phyloP scores from a whole-genome alignment of 176 grass and related monocot species.

The Avena sativa region DNA sequence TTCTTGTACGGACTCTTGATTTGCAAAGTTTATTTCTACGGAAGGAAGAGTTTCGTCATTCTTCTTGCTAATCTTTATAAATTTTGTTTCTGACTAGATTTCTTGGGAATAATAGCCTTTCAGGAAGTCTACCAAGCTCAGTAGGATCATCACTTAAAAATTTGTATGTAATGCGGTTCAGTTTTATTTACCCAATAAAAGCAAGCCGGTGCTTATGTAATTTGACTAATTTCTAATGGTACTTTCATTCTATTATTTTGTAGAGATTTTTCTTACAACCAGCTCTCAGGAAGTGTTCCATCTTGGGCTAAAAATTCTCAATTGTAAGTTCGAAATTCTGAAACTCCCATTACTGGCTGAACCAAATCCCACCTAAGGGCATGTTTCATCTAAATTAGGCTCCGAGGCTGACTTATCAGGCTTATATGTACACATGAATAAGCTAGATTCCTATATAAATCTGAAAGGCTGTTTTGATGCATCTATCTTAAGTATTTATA shows the following conservation, averaged over 20 bases:
- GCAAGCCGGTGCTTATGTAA: neutral
- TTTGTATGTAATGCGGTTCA: conserved; percentile 56
- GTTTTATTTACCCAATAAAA: conserved; percentile 37
- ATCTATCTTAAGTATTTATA: neutral
- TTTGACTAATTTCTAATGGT: neutral
- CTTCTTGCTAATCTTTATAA: conserved; percentile 24
- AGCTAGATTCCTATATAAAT: conserved; percentile 3
- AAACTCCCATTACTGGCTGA: conserved; percentile 36
- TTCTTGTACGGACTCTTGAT: conserved; percentile 59
- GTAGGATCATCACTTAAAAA: conserved; percentile 52
- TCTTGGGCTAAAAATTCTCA: conserved; percentile 75
- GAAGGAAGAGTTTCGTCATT: neutral
- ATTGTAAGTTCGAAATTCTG: conserved; percentile 59
- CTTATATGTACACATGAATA: conserved; percentile 13
- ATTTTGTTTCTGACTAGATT: conserved; percentile 38
- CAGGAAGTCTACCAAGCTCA: conserved; percentile 40
- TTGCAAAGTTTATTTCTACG: conserved; percentile 16
- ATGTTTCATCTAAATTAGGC: neutral
- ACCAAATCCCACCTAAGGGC: conserved; percentile 11
- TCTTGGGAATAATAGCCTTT: conserved; percentile 35
- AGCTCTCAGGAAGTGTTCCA: conserved; percentile 80
- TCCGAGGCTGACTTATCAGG: neutral
- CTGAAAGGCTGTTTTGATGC: conserved; percentile 5
- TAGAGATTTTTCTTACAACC: conserved; percentile 96
- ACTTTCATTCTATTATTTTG: neutral